phyloP scores from a whole-genome alignment of 1,139 yeast species.

The Debaryomyces udenii region DNA sequence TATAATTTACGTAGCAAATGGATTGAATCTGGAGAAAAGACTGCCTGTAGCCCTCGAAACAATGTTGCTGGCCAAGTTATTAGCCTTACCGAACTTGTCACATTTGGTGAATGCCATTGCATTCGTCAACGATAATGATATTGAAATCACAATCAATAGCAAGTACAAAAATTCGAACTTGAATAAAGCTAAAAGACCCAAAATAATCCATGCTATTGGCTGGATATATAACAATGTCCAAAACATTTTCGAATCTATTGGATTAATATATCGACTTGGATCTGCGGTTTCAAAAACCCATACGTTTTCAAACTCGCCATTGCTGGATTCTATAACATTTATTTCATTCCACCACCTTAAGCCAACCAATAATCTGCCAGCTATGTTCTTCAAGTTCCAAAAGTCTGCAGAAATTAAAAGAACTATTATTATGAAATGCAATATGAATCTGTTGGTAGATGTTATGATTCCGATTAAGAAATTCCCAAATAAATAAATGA shows the following conservation, averaged over 20 bases:
- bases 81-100: constrained; percentile 88
- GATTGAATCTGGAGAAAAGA: constrained; percentile 53
- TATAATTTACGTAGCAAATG: constrained; percentile 29
- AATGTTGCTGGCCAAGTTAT: constrained; percentile 52
- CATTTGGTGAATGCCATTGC: constrained; percentile 89
- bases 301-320: constrained; percentile 64
- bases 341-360: constrained; percentile 94
- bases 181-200: constrained; percentile 76
- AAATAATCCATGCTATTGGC: constrained; percentile 73
- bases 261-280: constrained; percentile 80
- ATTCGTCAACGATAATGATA: constrained; percentile 74
- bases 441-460: constrained; percentile 58
- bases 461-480: constrained; percentile 52
- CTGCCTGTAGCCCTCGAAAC: constrained; percentile 54
- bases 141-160: constrained; percentile 63
- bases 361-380: constrained; percentile 89
- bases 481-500: constrained; percentile 71
- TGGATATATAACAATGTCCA: constrained; percentile 79
- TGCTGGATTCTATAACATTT: constrained; percentile 40
- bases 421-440: constrained; percentile 77
- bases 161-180: constrained; percentile 79
- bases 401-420: constrained; percentile 84
- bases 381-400: constrained; percentile 89
- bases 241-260: constrained; percentile 86
- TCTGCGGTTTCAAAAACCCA: constrained; percentile 93